phyloP scores from a whole-genome alignment of 495 filamentous ascomycete species.

The Aspergillus asperescens region DNA sequence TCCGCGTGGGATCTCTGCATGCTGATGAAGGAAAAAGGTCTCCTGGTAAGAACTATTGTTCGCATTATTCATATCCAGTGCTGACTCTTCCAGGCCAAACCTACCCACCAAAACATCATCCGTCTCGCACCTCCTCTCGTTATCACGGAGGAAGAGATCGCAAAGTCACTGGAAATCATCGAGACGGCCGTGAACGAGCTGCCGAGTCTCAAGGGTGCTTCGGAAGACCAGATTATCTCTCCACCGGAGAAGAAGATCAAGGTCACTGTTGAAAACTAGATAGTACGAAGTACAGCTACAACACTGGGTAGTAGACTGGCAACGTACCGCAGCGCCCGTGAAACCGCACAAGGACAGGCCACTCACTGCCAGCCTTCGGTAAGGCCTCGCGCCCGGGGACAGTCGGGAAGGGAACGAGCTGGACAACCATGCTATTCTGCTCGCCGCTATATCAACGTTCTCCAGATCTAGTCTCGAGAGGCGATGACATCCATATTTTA shows the following conservation, averaged over 20 bases:
- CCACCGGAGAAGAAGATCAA: slow-evolving; percentile 47
- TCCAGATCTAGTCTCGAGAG: neutral
- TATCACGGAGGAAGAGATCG: slow-evolving; percentile 52
- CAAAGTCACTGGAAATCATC: slow-evolving; percentile 47
- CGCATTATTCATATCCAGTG: neutral
- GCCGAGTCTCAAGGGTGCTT: slow-evolving; percentile 42
- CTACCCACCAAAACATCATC: slow-evolving; percentile 95
- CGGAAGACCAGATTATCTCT: slow-evolving; percentile 45
- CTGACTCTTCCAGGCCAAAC: slow-evolving; percentile 72
- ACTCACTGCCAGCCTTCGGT: neutral
- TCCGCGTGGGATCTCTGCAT: slow-evolving; percentile 97
- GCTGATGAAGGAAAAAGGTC: slow-evolving; percentile 89
- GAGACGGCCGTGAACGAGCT: slow-evolving; percentile 45
- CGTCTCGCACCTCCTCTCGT: slow-evolving; percentile 54
- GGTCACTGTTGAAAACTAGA: slow-evolving; percentile 46
- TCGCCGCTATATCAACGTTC: neutral
- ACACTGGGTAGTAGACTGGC: neutral
- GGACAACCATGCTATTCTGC: neutral
- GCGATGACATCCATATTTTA: neutral
- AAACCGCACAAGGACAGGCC: neutral
- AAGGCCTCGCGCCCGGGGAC: neutral
- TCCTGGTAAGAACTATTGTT: slow-evolving; percentile 59
- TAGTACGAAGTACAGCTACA: neutral
- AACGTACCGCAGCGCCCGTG: neutral
- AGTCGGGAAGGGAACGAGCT: neutral